Evolutionary conservation across 345 rosid species (phyloP).

Genomic region (Acer negundo): DNA sequence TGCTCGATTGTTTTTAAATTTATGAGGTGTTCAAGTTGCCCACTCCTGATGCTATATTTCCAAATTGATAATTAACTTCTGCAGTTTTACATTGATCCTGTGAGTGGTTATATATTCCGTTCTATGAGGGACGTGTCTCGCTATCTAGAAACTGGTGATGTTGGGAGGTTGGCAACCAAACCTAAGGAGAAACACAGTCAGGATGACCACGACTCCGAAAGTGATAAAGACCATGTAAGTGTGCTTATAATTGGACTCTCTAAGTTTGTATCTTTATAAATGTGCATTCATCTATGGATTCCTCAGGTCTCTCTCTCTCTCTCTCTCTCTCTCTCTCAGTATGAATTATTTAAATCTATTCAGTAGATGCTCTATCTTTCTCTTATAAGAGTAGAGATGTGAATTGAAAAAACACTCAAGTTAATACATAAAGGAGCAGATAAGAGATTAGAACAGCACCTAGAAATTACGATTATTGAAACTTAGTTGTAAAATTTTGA

Average conservation of each 20-base stretch:
- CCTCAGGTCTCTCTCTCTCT: not conserved
- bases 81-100: conserved; percentile 86
- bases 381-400: not conserved
- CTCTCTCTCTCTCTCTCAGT: not conserved
- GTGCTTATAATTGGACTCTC: conserved; percentile 8
- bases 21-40: conserved; percentile 3
- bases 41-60: not conserved
- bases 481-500: conserved; percentile 3
- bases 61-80: conserved; percentile 21
- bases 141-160: conserved; percentile 66
- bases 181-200: conserved; percentile 39
- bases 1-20: conserved; percentile 11
- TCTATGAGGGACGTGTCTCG: conserved; percentile 81
- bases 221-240: conserved; percentile 53
- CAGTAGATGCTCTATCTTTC: not conserved
- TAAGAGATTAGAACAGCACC: not conserved
- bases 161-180: conserved; percentile 63
- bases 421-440: not conserved
- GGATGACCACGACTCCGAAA: conserved; percentile 44
- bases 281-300: conserved; percentile 15
- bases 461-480: not conserved
- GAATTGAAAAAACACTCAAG: not conserved
- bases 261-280: conserved; percentile 1
- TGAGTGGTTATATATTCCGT: conserved; percentile 71
- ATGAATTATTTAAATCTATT: not conserved